Conservation (phyloP, 768 basidiomycete species). For the Lactarius sp. region DNA sequence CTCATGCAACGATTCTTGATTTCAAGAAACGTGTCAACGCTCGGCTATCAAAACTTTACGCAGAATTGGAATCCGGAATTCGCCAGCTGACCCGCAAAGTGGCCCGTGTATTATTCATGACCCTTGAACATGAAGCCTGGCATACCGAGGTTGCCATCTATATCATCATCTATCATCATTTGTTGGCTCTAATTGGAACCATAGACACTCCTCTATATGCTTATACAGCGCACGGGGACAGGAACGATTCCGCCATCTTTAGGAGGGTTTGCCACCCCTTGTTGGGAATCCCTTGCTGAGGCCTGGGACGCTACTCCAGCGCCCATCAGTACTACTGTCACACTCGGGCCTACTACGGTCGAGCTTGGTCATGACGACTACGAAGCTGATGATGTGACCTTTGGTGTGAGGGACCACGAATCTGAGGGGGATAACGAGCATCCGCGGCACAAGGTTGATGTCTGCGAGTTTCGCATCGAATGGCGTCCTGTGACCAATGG, state of each 20-base stretch:
- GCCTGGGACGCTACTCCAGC: slow-evolving; percentile 46
- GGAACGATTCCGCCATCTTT: slow-evolving; percentile 76
- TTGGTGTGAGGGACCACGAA: slow-evolving; percentile 46
- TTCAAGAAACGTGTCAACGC: slow-evolving; percentile 76
- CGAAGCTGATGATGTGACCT: slow-evolving; percentile 58
- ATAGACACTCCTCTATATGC: slow-evolving; percentile 90
- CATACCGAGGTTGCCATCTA: slow-evolving; percentile 61
- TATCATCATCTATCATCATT: background rate
- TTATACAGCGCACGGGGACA: slow-evolving; percentile 72
- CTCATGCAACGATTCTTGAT: slow-evolving; percentile 56
- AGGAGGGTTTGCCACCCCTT: slow-evolving; percentile 66
- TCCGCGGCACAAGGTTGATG: slow-evolving; percentile 55
- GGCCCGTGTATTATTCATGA: slow-evolving; percentile 84
- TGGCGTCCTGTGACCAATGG: slow-evolving; percentile 87
- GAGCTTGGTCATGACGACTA: slow-evolving; percentile 77
- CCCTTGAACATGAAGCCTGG: slow-evolving; percentile 84
- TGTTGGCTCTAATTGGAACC: background rate
- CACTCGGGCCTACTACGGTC: slow-evolving; percentile 55
- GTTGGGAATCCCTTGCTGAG: slow-evolving; percentile 55
- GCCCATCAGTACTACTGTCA: slow-evolving; percentile 43
- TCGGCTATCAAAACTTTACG: slow-evolving; percentile 69
- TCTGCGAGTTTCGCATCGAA: slow-evolving; percentile 69
- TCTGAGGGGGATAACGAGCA: slow-evolving; percentile 97
- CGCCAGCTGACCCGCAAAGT: slow-evolving; percentile 54
- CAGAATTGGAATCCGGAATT: slow-evolving; percentile 53